Conservation (phyloP, 768 basidiomycete species). For the Pleurotus citrinopileatus region DNA sequence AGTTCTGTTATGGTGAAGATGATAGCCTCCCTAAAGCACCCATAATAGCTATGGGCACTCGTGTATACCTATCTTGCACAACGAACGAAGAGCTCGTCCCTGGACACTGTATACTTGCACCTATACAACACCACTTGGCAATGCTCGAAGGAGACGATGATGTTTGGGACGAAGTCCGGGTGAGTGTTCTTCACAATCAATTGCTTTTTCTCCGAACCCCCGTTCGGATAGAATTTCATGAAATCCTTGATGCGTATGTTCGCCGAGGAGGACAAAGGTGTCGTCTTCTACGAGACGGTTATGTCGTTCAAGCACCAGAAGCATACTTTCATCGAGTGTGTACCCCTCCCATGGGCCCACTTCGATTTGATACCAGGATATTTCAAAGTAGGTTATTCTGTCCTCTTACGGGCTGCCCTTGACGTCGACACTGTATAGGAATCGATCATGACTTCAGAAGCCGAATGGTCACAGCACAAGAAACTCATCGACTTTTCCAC, state of each 20-base stretch:
- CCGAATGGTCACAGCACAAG: conserved; percentile 98
- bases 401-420: not conserved
- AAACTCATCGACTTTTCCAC: conserved; percentile 93
- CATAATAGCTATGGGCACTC: conserved; percentile 86
- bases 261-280: conserved; percentile 88
- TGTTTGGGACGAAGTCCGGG: conserved; percentile 95
- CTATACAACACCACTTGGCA: conserved; percentile 89
- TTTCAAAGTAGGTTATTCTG: conserved; percentile 64
- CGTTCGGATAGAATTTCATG: conserved; percentile 56
- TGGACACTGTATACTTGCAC: conserved; percentile 94
- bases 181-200: too few relatives aligned
- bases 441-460: conserved; percentile 89
- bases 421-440: conserved; percentile 47
- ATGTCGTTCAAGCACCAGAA: conserved; percentile 81
- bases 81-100: conserved; percentile 82
- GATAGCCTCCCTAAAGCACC: conserved; percentile 87
- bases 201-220: not conserved
- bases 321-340: conserved; percentile 92
- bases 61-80: conserved; percentile 90
- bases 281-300: conserved; percentile 94
- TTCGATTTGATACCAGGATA: conserved; percentile 89
- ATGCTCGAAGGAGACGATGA: conserved; percentile 96
- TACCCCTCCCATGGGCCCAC: conserved; percentile 87
- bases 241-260: conserved; percentile 97
- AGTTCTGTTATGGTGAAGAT: conserved; percentile 91